Evolutionary conservation across 2,329 filamentous ascomycete genomes (phyloP).

Genomic region (Botryotinia globosa): DNA sequence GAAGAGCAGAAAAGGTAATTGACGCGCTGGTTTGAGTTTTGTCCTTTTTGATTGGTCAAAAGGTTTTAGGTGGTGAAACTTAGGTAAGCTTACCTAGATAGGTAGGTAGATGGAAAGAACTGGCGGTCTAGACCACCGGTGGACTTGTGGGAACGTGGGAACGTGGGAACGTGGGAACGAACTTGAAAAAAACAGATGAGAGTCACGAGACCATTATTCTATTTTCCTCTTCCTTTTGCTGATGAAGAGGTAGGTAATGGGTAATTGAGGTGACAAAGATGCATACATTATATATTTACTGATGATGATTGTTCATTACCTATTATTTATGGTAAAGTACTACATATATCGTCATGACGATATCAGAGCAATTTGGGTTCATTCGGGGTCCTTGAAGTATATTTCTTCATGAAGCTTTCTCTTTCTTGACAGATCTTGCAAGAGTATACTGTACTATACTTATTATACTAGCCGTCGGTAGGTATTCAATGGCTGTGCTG

Average conservation of each 20-base stretch:
- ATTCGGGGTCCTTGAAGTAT: background rate
- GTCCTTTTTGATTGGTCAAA: background rate
- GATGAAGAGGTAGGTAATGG: background rate
- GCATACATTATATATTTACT: background rate
- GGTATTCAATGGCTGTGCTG: background rate
- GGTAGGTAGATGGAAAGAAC: background rate
- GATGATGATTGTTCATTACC: background rate
- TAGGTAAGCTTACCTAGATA: background rate
- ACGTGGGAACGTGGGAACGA: background rate
- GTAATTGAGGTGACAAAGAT: background rate
- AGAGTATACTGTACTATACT: background rate
- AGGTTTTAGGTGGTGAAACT: background rate
- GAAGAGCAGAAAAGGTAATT: slow-evolving; percentile 8
- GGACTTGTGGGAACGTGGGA: background rate
- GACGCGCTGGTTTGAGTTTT: slow-evolving; percentile 10
- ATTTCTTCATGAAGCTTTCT: background rate
- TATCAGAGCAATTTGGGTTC: background rate
- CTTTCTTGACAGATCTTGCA: background rate
- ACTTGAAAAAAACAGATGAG: background rate
- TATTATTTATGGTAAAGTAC: background rate
- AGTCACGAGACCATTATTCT: background rate
- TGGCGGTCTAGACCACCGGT: too few species aligned
- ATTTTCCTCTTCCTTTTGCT: background rate
- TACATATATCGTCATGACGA: background rate
- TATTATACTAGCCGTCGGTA: background rate